Base-by-base conservation (phyloP, 1,284 basidiomycete species). In the Trametes pubescens region DNA sequence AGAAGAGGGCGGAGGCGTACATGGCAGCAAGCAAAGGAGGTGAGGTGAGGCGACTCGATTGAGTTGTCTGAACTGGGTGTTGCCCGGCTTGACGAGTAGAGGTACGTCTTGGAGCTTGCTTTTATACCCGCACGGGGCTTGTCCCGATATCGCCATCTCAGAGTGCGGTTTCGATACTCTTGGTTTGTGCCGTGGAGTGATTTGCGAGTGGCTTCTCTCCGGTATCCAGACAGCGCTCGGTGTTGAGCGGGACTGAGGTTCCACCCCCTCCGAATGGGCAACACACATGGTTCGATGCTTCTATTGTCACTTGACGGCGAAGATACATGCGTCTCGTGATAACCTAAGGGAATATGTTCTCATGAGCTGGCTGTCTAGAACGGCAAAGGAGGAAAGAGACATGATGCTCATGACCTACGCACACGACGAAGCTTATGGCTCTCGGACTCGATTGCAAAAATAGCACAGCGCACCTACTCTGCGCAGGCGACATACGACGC, bases 1-100 rank as follows among this genome's bases (percentile, higher is more conserved):
- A 47, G 64, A 70, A 58, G 58, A 72, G 66, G 16, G 67, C 53
- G 51, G 67, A 24, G 55, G 64, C 62, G 62, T 69, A 68, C 69
- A 72, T 71, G 57, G 52, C 51, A 40, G 40, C 18, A 49, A 40
- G 32, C 52, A 58, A 53, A 62, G 56, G 62, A 65, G 63, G 51
- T 52, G 61, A 48, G 52, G 48, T 29, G 64, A 49, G 49, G 32
- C 59, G 63, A 47, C 59, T 62, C 53, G 61, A 62, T 40, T 29
- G 59, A 55, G 51, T 47, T 65, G 61, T 65, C 51, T 40, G 60
- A 65, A 63, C 64, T 64, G 66, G 62, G 58, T 51, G 55, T n/a
- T 47, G 61, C 60, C 65, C 63, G 51, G 66, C 61, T 57, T 68
- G 65, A 57, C 57, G 64, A 26, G 14, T 21, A 14, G 16, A n/a